Evolutionary conservation across 805 yeast genomes (phyloP), one percentile per base, ranked within the genome.

Genomic region (Cyberlindnera mycetangii): DNA sequence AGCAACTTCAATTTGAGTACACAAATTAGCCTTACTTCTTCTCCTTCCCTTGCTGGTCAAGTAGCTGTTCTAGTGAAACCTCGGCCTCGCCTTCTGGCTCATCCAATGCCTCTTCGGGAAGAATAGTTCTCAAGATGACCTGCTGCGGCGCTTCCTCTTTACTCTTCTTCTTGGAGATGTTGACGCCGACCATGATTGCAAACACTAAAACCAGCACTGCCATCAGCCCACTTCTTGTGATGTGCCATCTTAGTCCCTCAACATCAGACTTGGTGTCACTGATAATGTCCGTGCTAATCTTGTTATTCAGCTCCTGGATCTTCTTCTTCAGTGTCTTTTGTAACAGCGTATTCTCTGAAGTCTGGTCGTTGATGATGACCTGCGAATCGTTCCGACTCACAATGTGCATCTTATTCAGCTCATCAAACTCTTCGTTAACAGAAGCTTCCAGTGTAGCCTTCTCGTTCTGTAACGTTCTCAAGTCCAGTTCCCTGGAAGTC

Each of bases 211-310:
- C 69, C 18, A 85, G 64, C 27, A 89, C 82, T 2, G 93, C 87
- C 35, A 86, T 71, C 27, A 93, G 69, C 9, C 97, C 97, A 61
- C 93, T 78, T 45, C 97, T 73, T 2, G 97, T 89, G 36, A 92
- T 79, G 58, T 88, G 89, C 99, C 99, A 92, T 55, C 98, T 74
- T 49, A 92, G 72, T 47, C 83, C 79, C 65, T 92, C 99, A 45
- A 89, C 86, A 45, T 89, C 93, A 0, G 93, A 83, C 59, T 88
- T 79, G 60, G 89, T 76, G 7, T 87, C 93, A 27, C 93, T 81
- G 49, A 82, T 79, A 53, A 93, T 74, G 53, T 85, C 85, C 5
- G 93, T 85, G 19, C 86, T 79, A 47, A 92, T 90, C 53, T 88
- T 82, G 65, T 89, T 89, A 53, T 85, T 82, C 37, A 92, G 74